phyloP scores from a whole-genome alignment of 345 rosid genomes.

The Lagerstroemia speciosa region DNA sequence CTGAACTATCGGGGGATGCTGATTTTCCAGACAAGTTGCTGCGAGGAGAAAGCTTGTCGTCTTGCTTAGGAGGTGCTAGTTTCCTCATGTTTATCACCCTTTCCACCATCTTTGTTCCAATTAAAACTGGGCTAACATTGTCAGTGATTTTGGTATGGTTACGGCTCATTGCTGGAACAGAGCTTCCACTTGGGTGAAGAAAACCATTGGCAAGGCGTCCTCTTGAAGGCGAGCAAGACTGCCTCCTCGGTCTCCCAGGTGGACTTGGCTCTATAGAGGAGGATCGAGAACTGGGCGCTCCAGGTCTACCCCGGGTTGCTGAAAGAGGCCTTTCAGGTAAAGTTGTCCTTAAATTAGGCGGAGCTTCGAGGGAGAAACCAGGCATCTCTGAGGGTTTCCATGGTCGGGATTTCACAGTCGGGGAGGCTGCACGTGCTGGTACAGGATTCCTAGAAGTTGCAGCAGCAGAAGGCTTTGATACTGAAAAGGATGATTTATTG shows the following conservation, averaged over 20 bases:
- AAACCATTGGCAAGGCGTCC: slow-evolving; percentile 58
- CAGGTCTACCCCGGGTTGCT: slow-evolving; percentile 89
- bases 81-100: slow-evolving; percentile 92
- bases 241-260: slow-evolving; percentile 64
- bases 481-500: slow-evolving; percentile 22
- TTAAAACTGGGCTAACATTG: slow-evolving; percentile 70
- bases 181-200: slow-evolving; percentile 66
- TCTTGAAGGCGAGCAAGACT: slow-evolving; percentile 95
- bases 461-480: slow-evolving; percentile 17
- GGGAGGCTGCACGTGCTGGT: slow-evolving; percentile 71
- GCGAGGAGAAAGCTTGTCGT: slow-evolving; percentile 69
- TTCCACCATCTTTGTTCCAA: slow-evolving; percentile 94
- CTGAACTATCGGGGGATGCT: slow-evolving; percentile 78
- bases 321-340: slow-evolving; percentile 86
- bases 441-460: slow-evolving; percentile 39
- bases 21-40: slow-evolving; percentile 60
- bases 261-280: slow-evolving; percentile 73
- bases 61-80: slow-evolving; percentile 77
- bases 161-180: slow-evolving; percentile 83
- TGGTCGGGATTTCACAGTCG: slow-evolving; percentile 66
- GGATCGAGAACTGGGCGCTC: slow-evolving; percentile 83
- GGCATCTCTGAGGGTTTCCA: slow-evolving; percentile 99
- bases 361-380: slow-evolving; percentile 87
- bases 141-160: slow-evolving; percentile 53
- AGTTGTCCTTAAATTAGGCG: slow-evolving; percentile 92